phyloP scores from a whole-genome alignment of 164 flowering plant genomes.

The Buxus sempervirens region DNA sequence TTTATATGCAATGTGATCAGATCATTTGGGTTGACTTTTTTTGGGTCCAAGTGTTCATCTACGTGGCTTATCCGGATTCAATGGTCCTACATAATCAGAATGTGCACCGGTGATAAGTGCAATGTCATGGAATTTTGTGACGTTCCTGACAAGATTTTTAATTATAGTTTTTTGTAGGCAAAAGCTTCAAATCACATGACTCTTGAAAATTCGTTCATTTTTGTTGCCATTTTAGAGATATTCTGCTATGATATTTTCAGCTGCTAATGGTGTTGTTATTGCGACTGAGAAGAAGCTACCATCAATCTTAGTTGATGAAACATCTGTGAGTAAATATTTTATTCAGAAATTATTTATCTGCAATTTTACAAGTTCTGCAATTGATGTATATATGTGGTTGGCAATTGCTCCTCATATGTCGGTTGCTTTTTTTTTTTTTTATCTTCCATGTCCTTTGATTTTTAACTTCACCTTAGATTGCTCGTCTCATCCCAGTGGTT shows the following conservation, averaged over 20 bases:
- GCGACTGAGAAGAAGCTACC: constrained; percentile 98
- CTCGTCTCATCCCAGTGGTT: neutral
- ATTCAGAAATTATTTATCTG: neutral
- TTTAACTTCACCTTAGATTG: neutral
- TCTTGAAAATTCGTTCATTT: neutral
- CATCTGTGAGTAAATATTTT: constrained; percentile 67
- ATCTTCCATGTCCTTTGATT: neutral
- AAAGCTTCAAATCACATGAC: neutral
- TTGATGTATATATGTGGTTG: too few species aligned
- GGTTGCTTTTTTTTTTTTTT: too few species aligned
- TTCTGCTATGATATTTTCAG: constrained; percentile 40
- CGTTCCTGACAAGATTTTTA: too few species aligned
- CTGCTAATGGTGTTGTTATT: constrained; percentile 97
- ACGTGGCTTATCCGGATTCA: too few species aligned
- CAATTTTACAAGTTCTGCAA: neutral
- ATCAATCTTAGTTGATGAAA: constrained; percentile 91
- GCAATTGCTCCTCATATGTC: too few species aligned
- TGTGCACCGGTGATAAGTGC: too few species aligned
- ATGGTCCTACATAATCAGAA: too few species aligned
- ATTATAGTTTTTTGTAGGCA: too few species aligned
- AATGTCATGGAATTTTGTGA: too few species aligned
- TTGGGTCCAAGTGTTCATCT: too few species aligned
- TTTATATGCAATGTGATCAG: too few species aligned
- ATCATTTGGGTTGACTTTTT: too few species aligned
- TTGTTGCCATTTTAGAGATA: neutral